These are phyloP conservation scores for Pugionium dolabratum DNA, from an alignment of 345 rosid species.

Conservation along the genomic window DNA sequence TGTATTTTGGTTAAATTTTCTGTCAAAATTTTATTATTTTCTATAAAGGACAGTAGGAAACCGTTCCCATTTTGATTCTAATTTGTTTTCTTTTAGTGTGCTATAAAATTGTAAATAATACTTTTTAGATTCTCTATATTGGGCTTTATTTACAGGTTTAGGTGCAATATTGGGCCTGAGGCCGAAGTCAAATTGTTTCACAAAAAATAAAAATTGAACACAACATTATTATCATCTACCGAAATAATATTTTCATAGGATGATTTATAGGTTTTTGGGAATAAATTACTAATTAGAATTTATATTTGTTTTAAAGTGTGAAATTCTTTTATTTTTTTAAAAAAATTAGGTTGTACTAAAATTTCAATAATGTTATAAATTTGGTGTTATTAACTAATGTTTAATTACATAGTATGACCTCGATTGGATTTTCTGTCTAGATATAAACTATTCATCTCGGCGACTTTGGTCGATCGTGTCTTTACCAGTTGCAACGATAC, in stretches of 20 bases:
- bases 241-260: too few species aligned
- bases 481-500: neutral
- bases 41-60: neutral
- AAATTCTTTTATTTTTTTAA: too few species aligned
- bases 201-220: too few species aligned
- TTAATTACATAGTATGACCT: neutral
- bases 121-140: neutral
- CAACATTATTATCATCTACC: too few species aligned
- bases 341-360: too few species aligned
- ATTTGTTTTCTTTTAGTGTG: neutral
- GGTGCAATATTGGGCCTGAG: neutral
- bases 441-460: slow-evolving; percentile 10
- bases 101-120: neutral
- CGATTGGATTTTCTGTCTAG: neutral
- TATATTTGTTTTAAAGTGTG: too few species aligned
- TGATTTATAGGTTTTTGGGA: too few species aligned
- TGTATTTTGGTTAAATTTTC: neutral
- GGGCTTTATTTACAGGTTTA: neutral
- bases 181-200: neutral
- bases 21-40: neutral
- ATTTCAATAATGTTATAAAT: neutral
- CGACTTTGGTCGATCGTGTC: slow-evolving; percentile 9
- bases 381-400: neutral
- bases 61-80: neutral
- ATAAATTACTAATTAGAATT: too few species aligned